Conservation (phyloP, 345 rosid genomes). For the Limnanthes douglasii region DNA sequence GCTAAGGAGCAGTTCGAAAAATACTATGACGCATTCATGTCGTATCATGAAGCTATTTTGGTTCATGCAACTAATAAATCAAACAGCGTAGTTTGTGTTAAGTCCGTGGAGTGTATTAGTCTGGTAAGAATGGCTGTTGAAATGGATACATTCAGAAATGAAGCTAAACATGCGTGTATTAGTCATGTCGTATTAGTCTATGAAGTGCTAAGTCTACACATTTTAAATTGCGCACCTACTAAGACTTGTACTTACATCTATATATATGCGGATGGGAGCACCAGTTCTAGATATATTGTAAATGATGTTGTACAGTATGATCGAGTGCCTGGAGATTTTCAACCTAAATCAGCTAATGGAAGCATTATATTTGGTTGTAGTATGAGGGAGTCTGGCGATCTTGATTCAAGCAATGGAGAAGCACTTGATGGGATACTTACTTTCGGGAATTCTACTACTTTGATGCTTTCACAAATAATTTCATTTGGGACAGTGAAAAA, state of each 20-base stretch:
- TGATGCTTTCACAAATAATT: conserved; percentile 88
- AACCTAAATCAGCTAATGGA: too few relatives aligned
- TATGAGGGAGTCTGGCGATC: conserved; percentile 70
- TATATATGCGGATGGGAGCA: too few relatives aligned
- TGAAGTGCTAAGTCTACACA: too few relatives aligned
- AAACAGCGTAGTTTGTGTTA: conserved; percentile 96
- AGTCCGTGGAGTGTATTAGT: conserved; percentile 99
- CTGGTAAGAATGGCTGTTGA: conserved; percentile 99
- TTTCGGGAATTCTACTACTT: conserved; percentile 85
- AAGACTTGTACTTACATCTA: too few relatives aligned
- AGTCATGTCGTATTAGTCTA: too few relatives aligned
- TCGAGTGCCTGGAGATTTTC: too few relatives aligned
- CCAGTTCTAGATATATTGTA: too few relatives aligned
- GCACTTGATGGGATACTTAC: conserved; percentile 98
- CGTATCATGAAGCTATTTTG: conserved; percentile 81
- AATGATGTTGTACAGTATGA: too few relatives aligned
- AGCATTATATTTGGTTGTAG: too few relatives aligned
- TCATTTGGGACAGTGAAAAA: conserved; percentile 72
- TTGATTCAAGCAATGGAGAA: conserved; percentile 61
- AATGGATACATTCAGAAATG: conserved; percentile 88
- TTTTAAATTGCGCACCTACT: too few relatives aligned
- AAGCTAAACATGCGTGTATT: conserved; percentile 94
- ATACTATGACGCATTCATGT: conserved; percentile 96
- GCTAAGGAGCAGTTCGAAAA: conserved; percentile 98
- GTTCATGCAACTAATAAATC: conserved; percentile 94